Evolutionary conservation across 805 yeast genomes (phyloP).

Genomic region (Yarrowia bubula): DNA sequence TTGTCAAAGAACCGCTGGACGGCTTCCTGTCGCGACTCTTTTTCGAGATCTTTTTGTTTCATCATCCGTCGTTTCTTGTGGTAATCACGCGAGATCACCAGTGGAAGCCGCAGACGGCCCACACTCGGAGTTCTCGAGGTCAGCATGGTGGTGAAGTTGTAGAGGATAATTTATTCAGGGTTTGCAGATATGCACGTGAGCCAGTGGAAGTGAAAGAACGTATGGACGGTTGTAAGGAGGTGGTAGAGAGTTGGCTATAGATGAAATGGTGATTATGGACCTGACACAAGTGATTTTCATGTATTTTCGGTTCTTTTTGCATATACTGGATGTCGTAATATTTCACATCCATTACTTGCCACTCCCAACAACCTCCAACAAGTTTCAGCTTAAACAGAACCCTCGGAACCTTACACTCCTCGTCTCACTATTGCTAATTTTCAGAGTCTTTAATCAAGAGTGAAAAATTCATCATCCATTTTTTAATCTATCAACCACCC

Average conservation of each 20-base stretch:
- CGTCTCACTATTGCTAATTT: no score
- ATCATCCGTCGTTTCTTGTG: slow-evolving; percentile 12
- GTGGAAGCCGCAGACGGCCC: slow-evolving; percentile 22
- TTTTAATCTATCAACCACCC: no score
- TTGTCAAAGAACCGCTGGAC: slow-evolving; percentile 18
- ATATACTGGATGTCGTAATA: no score
- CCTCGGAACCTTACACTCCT: no score
- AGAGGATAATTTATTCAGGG: neutral
- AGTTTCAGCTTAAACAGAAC: no score
- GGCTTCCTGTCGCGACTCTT: slow-evolving; percentile 14
- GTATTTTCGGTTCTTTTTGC: no score
- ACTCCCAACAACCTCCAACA: no score
- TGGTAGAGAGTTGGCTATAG: neutral
- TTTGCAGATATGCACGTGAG: slow-evolving; percentile 15
- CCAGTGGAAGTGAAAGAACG: neutral
- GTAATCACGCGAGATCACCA: slow-evolving; percentile 6
- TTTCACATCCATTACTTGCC: no score
- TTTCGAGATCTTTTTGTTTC: slow-evolving; percentile 13
- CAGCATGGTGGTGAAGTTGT: slow-evolving; percentile 14
- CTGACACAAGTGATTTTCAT: no score
- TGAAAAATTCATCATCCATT: no score
- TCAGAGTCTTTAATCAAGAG: no score
- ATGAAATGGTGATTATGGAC: no score
- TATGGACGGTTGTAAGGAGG: neutral
- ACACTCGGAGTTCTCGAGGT: neutral